Percentiles rank a stretch among this genome's conserved stretches.
These are phyloP conservation scores for Cetradonia linearis DNA, from an alignment of 495 filamentous ascomycete genomes.

Conservation along the genomic window DNA sequence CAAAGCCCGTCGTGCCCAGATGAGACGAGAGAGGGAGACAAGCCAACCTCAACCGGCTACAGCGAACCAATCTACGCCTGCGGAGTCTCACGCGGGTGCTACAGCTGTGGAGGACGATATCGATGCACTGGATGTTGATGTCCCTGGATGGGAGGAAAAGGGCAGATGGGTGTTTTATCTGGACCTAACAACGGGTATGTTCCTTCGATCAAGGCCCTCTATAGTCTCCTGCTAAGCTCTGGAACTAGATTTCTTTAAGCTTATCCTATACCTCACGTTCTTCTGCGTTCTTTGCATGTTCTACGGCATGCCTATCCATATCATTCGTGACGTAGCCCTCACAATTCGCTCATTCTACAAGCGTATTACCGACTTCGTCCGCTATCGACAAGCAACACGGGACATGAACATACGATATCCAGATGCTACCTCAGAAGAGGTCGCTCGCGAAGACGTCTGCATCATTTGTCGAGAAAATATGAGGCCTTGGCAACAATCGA, in stretches of 20 bases:
- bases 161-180: constrained; percentile 86
- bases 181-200: constrained; percentile 69
- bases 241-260: constrained; percentile 73
- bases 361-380: constrained; percentile 73
- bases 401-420: constrained; percentile 90
- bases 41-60: neutral
- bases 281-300: constrained; percentile 88
- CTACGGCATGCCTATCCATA: constrained; percentile 92
- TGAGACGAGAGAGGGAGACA: constrained; percentile 50
- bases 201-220: too few relatives aligned
- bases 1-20: constrained; percentile 53
- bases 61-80: neutral
- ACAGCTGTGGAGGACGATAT: constrained; percentile 63
- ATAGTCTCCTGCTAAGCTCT: constrained; percentile 14
- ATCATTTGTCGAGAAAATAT: constrained; percentile 98
- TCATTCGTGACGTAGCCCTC: constrained; percentile 87
- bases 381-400: constrained; percentile 76
- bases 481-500: constrained; percentile 52
- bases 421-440: constrained; percentile 81
- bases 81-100: constrained; percentile 28
- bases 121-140: constrained; percentile 87
- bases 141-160: constrained; percentile 94
- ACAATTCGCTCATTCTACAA: constrained; percentile 85
- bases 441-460: constrained; percentile 78
- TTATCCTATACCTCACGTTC: constrained; percentile 79